Evolutionary conservation across 768 basidiomycete species (phyloP), one percentile per base, ranked within the genome.

Genomic region (Leccinum aurantiacum): DNA sequence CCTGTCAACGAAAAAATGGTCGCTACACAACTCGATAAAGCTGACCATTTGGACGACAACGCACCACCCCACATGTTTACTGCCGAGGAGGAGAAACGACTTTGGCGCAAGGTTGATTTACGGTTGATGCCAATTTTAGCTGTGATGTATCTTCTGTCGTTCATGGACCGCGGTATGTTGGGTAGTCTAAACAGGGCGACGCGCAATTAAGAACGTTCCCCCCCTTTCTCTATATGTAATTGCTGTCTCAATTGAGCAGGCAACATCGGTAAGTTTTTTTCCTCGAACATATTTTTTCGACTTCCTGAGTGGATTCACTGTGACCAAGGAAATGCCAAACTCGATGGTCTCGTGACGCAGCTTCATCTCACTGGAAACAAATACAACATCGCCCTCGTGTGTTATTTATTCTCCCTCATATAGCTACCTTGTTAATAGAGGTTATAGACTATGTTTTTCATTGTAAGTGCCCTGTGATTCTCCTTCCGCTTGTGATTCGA

Each of bases 301-400:
- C 19, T 48, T 15, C 8, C 29, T 29, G 29, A 5, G 4, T 2
- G 7, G 35, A 25, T 54, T 60, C 49, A 58, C 25, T 3, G 54
- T n/a, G 25, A 37, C 46, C 15, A 25, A 58, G 88, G 86, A 38
- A 89, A 90, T 65, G 88, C 88, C 2, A 84, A 80, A 61, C 71
- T 90, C 1, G 84, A 86, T 64, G 90, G 90, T 2, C 72, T 92
- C 4, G 66, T 70, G 15, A 80, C 73, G 0, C 79, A 90, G 65
- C 76, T 91, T 2, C n/a, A 82, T 35, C 77, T 90, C 46, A 79
- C 76, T 0, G 83, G 84, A 9, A 80, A 84, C 66, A 74, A 81
- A 63, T 91, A 87, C 63, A 89, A 89, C 61, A 82, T 88, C 38
- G 86, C 86, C 1, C 69, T 90, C 68, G 88, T 88, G 50, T 15